phyloP scores from a whole-genome alignment of 805 yeast genomes.

The Metschnikowia chrysomelidarum region DNA sequence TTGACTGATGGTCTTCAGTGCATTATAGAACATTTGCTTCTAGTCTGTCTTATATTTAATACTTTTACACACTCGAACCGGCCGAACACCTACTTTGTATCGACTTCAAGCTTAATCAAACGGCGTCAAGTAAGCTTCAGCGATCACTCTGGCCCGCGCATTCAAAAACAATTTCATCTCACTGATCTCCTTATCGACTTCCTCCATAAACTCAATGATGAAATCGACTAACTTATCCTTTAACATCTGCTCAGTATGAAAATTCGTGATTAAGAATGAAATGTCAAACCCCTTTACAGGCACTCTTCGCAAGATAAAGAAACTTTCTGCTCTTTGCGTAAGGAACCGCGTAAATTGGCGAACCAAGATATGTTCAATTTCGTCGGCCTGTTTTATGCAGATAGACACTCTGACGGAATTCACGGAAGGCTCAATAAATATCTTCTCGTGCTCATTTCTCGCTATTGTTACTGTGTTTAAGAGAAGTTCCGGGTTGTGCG shows the following conservation, averaged over 20 bases:
- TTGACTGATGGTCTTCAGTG: neutral
- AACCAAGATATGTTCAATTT: constrained; percentile 90
- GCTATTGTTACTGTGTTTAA: constrained; percentile 87
- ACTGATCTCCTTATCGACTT: constrained; percentile 96
- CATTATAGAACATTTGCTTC: neutral
- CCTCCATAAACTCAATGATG: constrained; percentile 98
- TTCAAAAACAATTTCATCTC: constrained; percentile 96
- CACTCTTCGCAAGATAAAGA: constrained; percentile 84
- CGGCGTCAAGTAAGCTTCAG: constrained; percentile 91
- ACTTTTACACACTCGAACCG: constrained; percentile 11
- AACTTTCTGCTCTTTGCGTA: constrained; percentile 93
- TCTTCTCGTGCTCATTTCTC: constrained; percentile 90
- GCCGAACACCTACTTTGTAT: no score
- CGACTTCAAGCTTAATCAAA: constrained; percentile 58
- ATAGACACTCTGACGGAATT: constrained; percentile 90
- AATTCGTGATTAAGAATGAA: constrained; percentile 88
- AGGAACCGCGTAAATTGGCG: constrained; percentile 92
- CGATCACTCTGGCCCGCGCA: constrained; percentile 96
- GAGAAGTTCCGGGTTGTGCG: constrained; percentile 71
- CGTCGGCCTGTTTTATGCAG: constrained; percentile 96
- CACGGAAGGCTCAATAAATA: constrained; percentile 89
- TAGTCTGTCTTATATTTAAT: constrained; percentile 2
- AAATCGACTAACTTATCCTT: constrained; percentile 94
- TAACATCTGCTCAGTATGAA: constrained; percentile 93
- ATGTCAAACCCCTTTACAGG: constrained; percentile 92